phyloP scores from a whole-genome alignment of 768 basidiomycete species.

The Macrolepiota fuliginosa region DNA sequence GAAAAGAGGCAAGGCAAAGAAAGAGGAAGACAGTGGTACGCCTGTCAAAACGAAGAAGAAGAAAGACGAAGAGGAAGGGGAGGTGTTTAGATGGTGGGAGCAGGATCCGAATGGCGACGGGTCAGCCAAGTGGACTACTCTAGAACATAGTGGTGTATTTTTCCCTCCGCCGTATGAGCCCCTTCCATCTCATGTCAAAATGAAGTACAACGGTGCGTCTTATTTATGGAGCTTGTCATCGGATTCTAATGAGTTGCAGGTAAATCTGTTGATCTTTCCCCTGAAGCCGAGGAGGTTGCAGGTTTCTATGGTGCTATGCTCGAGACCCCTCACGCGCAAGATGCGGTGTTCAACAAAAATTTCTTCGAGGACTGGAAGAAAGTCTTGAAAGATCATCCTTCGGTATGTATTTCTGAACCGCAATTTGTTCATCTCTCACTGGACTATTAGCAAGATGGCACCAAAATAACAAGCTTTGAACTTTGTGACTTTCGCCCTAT shows the following conservation, averaged over 20 bases:
- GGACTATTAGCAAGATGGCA: constrained; percentile 56
- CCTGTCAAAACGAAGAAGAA: constrained; percentile 33
- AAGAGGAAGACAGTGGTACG: constrained; percentile 36
- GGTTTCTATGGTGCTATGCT: constrained; percentile 93
- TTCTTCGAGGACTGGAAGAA: constrained; percentile 91
- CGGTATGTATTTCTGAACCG: constrained; percentile 49
- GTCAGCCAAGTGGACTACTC: constrained; percentile 88
- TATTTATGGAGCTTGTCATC: not conserved
- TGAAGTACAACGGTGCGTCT: constrained; percentile 88
- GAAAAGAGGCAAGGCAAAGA: constrained; percentile 43
- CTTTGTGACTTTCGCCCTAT: constrained; percentile 94
- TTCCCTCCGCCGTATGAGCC: constrained; percentile 95
- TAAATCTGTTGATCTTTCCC: constrained; percentile 72
- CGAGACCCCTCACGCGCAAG: constrained; percentile 89
- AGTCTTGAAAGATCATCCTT: constrained; percentile 77
- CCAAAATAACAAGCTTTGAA: constrained; percentile 71
- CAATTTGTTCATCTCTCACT: not conserved
- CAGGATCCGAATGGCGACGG: constrained; percentile 69
- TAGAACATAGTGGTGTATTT: constrained; percentile 91
- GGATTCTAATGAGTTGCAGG: constrained; percentile 43
- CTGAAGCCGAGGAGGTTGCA: constrained; percentile 93
- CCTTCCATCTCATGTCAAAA: constrained; percentile 79
- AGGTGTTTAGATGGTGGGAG: constrained; percentile 88
- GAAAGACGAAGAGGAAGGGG: constrained; percentile 70
- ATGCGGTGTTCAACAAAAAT: constrained; percentile 87